These are phyloP conservation scores for Arthrobotrys conoides DNA, from an alignment of 2,329 filamentous ascomycete genomes.

Conservation along the genomic window DNA sequence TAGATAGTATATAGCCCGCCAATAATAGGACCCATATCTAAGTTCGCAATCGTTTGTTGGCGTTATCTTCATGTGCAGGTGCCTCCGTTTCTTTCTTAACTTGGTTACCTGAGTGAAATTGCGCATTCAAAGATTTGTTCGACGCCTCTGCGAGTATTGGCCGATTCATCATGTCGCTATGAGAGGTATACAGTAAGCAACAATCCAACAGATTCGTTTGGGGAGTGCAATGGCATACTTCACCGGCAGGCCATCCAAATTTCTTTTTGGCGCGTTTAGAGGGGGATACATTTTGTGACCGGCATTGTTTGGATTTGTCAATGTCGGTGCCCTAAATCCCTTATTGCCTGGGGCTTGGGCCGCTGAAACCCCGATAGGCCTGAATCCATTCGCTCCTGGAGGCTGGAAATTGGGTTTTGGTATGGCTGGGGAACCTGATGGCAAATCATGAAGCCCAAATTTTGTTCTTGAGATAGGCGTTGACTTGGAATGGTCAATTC, in stretches of 20 bases:
- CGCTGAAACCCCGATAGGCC: constrained; percentile 48
- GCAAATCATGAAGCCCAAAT: constrained; percentile 55
- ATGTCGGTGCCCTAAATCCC: constrained; percentile 49
- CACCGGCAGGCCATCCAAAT: constrained; percentile 54
- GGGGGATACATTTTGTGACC: constrained; percentile 55
- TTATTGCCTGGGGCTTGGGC: constrained; percentile 39
- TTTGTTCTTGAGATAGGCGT: constrained; percentile 63
- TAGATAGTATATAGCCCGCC: not conserved
- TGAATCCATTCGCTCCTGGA: constrained; percentile 60
- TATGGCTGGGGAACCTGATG: constrained; percentile 17
- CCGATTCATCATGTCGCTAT: constrained; percentile 57
- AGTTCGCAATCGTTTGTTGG: constrained; percentile 42
- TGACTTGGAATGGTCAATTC: constrained; percentile 64
- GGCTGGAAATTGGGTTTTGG: constrained; percentile 63
- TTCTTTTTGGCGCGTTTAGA: constrained; percentile 51
- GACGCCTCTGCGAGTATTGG: constrained; percentile 49
- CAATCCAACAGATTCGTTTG: not conserved
- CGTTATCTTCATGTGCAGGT: constrained; percentile 26
- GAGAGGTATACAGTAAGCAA: not conserved
- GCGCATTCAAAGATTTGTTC: constrained; percentile 47
- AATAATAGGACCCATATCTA: not conserved
- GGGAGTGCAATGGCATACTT: constrained; percentile 28
- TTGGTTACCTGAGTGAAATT: constrained; percentile 17
- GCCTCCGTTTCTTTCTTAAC: constrained; percentile 40
- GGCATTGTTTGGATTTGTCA: constrained; percentile 34